Evolutionary conservation across 2,329 filamentous ascomycete genomes (phyloP).

Genomic region (Aspergillus sp.): DNA sequence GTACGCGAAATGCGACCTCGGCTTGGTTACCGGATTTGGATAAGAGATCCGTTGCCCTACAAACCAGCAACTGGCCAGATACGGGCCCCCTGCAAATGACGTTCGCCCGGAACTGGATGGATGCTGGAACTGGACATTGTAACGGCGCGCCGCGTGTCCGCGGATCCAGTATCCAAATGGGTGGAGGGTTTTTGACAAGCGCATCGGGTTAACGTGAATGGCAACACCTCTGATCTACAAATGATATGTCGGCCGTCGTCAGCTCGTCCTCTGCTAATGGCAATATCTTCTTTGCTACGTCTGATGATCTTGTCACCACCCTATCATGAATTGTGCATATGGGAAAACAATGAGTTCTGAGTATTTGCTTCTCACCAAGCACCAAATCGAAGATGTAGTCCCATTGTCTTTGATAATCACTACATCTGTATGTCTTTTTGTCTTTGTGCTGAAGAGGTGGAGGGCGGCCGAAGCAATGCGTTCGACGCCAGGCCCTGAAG

Average conservation of each 20-base stretch:
- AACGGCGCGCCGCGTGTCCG: not conserved
- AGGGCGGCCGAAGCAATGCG: slow-evolving; percentile 7
- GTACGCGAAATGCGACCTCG: slow-evolving; percentile 10
- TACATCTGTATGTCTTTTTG: slow-evolving; percentile 21
- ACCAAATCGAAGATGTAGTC: slow-evolving; percentile 14
- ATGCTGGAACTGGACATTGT: too few relatives aligned
- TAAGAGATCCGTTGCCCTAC: slow-evolving; percentile 24
- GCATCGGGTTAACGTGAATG: slow-evolving; percentile 22
- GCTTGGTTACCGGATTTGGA: slow-evolving; percentile 24
- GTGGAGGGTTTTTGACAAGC: slow-evolving; percentile 1
- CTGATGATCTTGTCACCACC: not conserved
- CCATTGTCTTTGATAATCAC: slow-evolving; percentile 24
- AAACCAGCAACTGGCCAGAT: not conserved
- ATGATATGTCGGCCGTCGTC: not conserved
- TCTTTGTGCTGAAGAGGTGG: slow-evolving; percentile 18
- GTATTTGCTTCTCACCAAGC: slow-evolving; percentile 1
- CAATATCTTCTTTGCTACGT: not conserved
- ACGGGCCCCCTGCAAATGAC: slow-evolving; percentile 4
- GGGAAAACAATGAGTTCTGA: not conserved
- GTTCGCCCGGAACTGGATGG: too few relatives aligned
- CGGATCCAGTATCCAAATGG: not conserved
- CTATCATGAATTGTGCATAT: not conserved
- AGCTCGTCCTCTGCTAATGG: not conserved
- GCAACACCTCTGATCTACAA: slow-evolving; percentile 7
- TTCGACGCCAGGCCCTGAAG: slow-evolving; percentile 39